Conservation (phyloP, 352 stramenopile species). For the Pythium scleroteichum region DNA sequence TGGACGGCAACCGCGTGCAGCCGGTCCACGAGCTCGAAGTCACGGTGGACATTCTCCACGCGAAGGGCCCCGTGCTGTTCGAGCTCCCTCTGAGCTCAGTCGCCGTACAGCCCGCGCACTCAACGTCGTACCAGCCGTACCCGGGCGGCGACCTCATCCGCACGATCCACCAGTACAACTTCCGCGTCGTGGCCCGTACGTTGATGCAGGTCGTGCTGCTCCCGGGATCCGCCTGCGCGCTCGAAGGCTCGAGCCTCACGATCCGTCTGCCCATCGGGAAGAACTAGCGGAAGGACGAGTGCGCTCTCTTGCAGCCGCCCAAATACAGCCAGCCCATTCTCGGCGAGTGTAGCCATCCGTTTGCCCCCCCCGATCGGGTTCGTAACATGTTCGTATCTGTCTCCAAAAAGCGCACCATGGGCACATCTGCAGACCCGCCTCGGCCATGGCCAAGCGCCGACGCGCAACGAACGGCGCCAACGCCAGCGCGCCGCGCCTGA, state of each 20-base stretch:
- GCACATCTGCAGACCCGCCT: too few relatives aligned
- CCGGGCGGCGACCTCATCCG: not conserved
- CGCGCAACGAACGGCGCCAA: too few relatives aligned
- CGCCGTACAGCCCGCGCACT: not conserved
- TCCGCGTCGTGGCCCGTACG: not conserved
- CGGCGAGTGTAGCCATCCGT: too few relatives aligned
- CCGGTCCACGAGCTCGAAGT: not conserved
- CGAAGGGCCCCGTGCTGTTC: not conserved
- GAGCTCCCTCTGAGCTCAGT: not conserved
- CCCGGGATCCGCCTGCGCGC: slow-evolving; percentile 9
- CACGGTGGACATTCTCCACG: slow-evolving; percentile 8
- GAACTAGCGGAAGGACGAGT: too few relatives aligned
- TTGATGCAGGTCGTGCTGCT: slow-evolving; percentile 15
- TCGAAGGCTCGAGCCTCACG: slow-evolving; percentile 11
- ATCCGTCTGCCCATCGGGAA: not conserved
- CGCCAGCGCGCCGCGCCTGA: too few relatives aligned
- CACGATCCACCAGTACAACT: slow-evolving; percentile 13
- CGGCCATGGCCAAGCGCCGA: too few relatives aligned
- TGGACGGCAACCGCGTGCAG: slow-evolving; percentile 1
- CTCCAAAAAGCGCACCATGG: too few relatives aligned
- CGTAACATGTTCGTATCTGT: too few relatives aligned
- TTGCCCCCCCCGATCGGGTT: too few relatives aligned
- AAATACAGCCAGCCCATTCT: too few relatives aligned
- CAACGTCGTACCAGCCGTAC: slow-evolving; percentile 7
- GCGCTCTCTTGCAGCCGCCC: too few relatives aligned